Base-by-base conservation (phyloP, 1,284 basidiomycete genomes). In the Pseudozyma tsukubaensis region DNA sequence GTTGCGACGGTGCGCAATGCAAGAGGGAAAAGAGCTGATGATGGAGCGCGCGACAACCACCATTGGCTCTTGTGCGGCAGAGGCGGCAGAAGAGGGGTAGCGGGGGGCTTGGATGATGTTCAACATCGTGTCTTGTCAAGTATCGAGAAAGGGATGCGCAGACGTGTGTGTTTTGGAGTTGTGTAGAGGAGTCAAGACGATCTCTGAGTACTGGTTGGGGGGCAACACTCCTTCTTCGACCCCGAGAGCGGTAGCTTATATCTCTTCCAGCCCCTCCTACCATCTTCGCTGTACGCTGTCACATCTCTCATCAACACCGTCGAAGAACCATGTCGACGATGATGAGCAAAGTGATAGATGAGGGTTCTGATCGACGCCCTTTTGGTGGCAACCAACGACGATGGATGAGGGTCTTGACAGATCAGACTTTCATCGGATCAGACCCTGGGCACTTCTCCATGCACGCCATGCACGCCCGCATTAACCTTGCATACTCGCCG, bases 271-370 rank as follows among this genome's bases (percentile, higher is more conserved):
- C 45, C 4, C 14, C 24, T 48, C 12, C 5, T 29, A 14, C 35
- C 19, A 35, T 21, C 19, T 19, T 47, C 9, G 37, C 11, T 32
- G 14, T 11, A 3, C 6, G 16, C 7, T 18, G 34, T 14, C 45
- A 34, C 39, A 50, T 32, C 35, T 7, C 3, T 29, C 36, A 36
- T 10, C 18, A 13, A 39, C 42, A 39, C 45, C 35, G 50, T 24
- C n/a, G 24, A 35, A 12, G 19, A 4, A 16, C 16, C 47, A 14
- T 44, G 16, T 8, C 51, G 53, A 52, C 52, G n/a, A 21, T 35
- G 60, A 63, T 40, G 54, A 63, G 60, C 7, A 8, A 19, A 36
- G 21, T 19, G 60, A 52, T 42, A 32, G 54, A 54, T 45, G 11
- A 29, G 24, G n/a, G 3, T 32, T 36, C 3, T 18, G 48, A 29